Evolutionary conservation across 1,284 basidiomycete genomes (phyloP), one percentile per base, ranked within the genome.

Genomic region (Lentinus polychrous): DNA sequence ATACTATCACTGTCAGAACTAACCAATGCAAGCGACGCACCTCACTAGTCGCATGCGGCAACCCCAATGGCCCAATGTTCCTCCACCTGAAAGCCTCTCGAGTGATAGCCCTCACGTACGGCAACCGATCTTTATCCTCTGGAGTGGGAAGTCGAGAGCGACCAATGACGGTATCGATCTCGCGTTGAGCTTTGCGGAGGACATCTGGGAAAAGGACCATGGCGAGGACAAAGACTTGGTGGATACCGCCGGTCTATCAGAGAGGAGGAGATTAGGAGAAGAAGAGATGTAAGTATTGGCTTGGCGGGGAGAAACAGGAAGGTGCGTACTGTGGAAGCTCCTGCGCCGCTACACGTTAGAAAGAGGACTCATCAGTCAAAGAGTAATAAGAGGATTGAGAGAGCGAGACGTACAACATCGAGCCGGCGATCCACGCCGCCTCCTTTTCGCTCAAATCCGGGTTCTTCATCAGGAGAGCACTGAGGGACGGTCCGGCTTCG

Each of bases 101-200:
- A 12, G 63, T 51, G 3, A 62, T 49, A 1, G 63, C 65, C 18
- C 54, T 49, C 14, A 66, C 50, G 46, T 62, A 66, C 1, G 64
- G 62, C 11, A 66, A 46, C 8, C 42, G 27, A 1, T 49, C 40
- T 3, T 53, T 23, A 40, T 67, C 65, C 10, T 51, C 54, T 8
- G 63, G 56, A 2, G 44, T 54, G 1, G 66, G 66, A 6, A 65
- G 45, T 15, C 59, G 55, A 8, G 57, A 50, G 3, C 33, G 17
- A 8, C 55, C 57, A 6, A 64, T 49, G 0, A 66, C 56, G 3
- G 10, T n/a, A 41, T 67, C 64, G n/a, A 67, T 52, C 42, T 66
- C 61, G 1, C 31, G 43, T 41, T 65, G 63, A 4, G 59, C 53
- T 20, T 53, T 50, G 11, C 40, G 41, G 35, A 60, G 52, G 12